Conservation (phyloP, 2,329 filamentous ascomycete species). For the Cladosporium colombiae region DNA sequence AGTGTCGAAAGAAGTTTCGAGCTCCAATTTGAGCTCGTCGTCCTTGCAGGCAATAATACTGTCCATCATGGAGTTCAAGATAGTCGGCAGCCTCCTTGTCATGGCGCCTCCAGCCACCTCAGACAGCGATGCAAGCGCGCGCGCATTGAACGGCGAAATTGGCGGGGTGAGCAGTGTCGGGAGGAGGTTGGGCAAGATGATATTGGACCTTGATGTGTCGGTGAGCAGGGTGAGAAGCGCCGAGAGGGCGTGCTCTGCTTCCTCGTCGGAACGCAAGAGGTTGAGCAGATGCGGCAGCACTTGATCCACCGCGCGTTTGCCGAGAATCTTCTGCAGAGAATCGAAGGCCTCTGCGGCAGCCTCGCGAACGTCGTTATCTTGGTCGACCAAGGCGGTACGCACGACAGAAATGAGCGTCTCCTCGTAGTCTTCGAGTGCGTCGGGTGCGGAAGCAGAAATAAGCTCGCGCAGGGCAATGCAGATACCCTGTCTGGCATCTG, state of each 20-base stretch:
- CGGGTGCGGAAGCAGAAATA: conserved; percentile 82
- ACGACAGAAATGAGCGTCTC: conserved; percentile 94
- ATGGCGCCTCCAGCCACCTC: conserved; percentile 88
- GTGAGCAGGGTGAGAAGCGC: conserved; percentile 92
- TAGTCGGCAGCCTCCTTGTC: conserved; percentile 83
- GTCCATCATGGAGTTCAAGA: conserved; percentile 92
- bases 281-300: conserved; percentile 90
- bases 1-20: conserved; percentile 80
- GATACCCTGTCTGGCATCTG: conserved; percentile 93
- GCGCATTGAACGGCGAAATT: conserved; percentile 92
- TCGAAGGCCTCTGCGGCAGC: conserved; percentile 97
- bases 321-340: conserved; percentile 86
- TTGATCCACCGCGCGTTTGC: conserved; percentile 92
- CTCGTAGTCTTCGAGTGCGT: conserved; percentile 90
- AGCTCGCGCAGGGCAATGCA: conserved; percentile 94
- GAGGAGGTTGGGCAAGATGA: conserved; percentile 93
- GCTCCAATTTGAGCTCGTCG: conserved; percentile 69
- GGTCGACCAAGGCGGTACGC: conserved; percentile 86
- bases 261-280: conserved; percentile 79
- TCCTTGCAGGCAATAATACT: conserved; percentile 80
- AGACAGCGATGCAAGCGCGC: conserved; percentile 86
- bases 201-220: conserved; percentile 89
- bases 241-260: conserved; percentile 88
- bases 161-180: conserved; percentile 88
- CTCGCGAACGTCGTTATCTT: conserved; percentile 85